Base-by-base conservation (phyloP, 2,329 filamentous ascomycete genomes). In the Amauroascus niger region DNA sequence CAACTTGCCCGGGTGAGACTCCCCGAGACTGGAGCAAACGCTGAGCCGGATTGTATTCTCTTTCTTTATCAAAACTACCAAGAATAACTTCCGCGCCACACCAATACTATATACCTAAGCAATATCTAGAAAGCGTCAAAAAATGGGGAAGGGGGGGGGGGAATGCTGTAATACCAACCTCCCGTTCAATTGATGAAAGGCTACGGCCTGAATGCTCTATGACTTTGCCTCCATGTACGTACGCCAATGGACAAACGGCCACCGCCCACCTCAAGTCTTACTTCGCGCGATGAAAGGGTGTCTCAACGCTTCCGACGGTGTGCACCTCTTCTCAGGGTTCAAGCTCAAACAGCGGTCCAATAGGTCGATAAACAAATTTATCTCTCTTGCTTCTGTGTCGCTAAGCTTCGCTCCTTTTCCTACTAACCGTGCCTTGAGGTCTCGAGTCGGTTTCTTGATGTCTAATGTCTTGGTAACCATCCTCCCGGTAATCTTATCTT, bases 321-420 rank as follows among this genome's bases (percentile, higher is more conserved):
- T 91, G 63, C 93, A 87, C 58, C 93, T 81, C 76, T 94, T 95
- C 67, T 95, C 90, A 0, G 91, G 88, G 65, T 97, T 95, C 59
- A 97, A 78, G 55, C 84, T 82, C 59, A 98, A 76, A 66, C 90
- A 97, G 53, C 86, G 84, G 65, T 95, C 90, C 54, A 98, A 73
- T 47, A 98, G 73, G 69, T 97, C 90, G 61, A 88, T 78, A 69
- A 98, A 95, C 51, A 85, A 77, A 55, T 85, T 83, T 57, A 96
- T 73, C 63, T 96, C 88, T 67, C 84, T 86, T 37, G 79, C 74
- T 67, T 93, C 88, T 8, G 75, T 74, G 57, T 90, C 85, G 48
- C 76, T 81, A 76, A 95, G 83, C 49, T 83, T 81, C 5, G 84
- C 84, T 20, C 83, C 87, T 57, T 84, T 82, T 13, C 77, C 76